Evolutionary conservation across 495 filamentous ascomycete species (phyloP).

Genomic region (Aspergillus biplanus): DNA sequence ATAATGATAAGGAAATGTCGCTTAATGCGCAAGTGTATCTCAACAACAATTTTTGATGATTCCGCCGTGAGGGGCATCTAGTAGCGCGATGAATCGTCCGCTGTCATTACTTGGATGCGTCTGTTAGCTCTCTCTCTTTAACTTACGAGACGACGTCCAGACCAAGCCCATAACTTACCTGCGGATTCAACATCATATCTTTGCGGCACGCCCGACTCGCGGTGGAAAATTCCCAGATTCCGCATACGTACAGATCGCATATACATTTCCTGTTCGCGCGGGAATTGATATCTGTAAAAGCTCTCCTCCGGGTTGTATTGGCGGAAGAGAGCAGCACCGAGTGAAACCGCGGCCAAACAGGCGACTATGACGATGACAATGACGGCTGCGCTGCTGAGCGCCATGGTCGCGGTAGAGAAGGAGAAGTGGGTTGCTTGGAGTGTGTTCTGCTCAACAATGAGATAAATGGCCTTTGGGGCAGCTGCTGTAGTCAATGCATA

Average conservation of each 20-base stretch:
- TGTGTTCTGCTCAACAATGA: background rate
- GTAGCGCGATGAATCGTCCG: conserved; percentile 14
- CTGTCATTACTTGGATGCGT: conserved; percentile 5
- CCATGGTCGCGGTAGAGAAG: conserved; percentile 24
- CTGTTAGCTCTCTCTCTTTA: background rate
- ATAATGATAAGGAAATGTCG: too few relatives aligned
- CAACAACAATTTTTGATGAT: too few relatives aligned
- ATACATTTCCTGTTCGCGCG: conserved; percentile 41
- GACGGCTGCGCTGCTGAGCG: conserved; percentile 37
- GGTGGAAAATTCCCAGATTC: conserved; percentile 34
- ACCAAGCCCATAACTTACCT: conserved; percentile 28
- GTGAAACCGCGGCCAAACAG: conserved; percentile 39
- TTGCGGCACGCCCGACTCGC: conserved; percentile 25
- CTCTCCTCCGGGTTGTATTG: conserved; percentile 35
- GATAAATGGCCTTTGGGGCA: conserved; percentile 2
- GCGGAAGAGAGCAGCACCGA: conserved; percentile 40
- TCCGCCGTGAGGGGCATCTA: background rate
- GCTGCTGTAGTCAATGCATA: conserved; percentile 11
- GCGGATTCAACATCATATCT: conserved; percentile 36
- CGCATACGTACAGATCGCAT: conserved; percentile 44
- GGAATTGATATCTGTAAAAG: conserved; percentile 20
- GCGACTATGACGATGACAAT: conserved; percentile 49
- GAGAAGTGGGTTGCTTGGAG: background rate
- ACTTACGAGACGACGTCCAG: background rate
- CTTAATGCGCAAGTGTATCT: too few relatives aligned